A percentile compares a stretch with the other conserved stretches of the same genome.
These are phyloP conservation scores for Botrytis cinerea DNA, from an alignment of 2,329 filamentous ascomycete genomes.

Conservation along the genomic window DNA sequence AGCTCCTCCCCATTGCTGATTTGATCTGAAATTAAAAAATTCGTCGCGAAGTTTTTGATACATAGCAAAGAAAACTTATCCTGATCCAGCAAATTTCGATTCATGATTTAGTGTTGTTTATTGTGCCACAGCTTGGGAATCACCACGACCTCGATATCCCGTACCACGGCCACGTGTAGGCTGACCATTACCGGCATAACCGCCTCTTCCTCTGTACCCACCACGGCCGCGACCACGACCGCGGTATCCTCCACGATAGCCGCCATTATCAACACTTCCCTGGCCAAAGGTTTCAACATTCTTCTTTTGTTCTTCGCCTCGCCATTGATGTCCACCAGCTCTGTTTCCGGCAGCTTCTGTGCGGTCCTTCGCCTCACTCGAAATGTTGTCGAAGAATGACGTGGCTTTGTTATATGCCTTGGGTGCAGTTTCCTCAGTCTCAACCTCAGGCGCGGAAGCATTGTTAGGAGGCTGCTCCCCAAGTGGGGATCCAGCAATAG, in stretches of 20 bases:
- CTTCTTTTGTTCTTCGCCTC: conserved; percentile 88
- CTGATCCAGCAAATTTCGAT: conserved; percentile 27
- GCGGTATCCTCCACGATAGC: conserved; percentile 73
- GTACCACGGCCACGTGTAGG: conserved; percentile 38
- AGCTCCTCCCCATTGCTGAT: conserved; percentile 25
- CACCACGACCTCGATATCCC: conserved; percentile 38
- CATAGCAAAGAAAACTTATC: conserved; percentile 33
- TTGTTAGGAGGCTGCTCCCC: conserved; percentile 51
- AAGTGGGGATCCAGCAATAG: conserved; percentile 74
- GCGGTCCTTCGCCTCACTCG: conserved; percentile 87
- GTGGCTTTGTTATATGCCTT: conserved; percentile 79
- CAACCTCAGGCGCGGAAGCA: conserved; percentile 40
- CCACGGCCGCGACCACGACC: conserved; percentile 67
- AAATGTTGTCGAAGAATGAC: conserved; percentile 99
- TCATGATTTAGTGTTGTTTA: conserved; percentile 25
- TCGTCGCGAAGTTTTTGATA: conserved; percentile 37
- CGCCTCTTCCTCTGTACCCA: conserved; percentile 40
- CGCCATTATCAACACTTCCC: conserved; percentile 80
- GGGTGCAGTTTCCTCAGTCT: conserved; percentile 46
- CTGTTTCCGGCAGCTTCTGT: conserved; percentile 69
- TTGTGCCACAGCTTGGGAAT: conserved; percentile 33
- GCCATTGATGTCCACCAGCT: conserved; percentile 82
- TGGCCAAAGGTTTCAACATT: conserved; percentile 99
- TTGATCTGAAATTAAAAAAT: conserved; percentile 31
- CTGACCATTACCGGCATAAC: conserved; percentile 33